phyloP scores from a whole-genome alignment of 2,329 filamentous ascomycete genomes.

The Aspergillus sp. region DNA sequence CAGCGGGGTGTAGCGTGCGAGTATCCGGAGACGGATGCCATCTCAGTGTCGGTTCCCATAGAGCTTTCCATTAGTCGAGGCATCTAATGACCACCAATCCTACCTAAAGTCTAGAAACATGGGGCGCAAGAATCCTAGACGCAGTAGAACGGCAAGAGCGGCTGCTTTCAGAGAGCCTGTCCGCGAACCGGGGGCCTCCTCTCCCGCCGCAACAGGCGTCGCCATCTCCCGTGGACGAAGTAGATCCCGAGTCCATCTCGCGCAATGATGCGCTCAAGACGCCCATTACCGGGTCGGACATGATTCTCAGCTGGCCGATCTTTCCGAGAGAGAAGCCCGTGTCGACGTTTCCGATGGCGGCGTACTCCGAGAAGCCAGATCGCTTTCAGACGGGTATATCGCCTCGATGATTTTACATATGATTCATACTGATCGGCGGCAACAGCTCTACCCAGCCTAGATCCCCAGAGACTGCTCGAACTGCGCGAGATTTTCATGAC shows the following conservation, averaged over 20 bases:
- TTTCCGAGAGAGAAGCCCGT: conserved; percentile 22
- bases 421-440: too few species aligned
- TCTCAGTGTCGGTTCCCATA: conserved; percentile 19
- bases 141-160: conserved; percentile 24
- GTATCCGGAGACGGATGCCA: conserved; percentile 23
- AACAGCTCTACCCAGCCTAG: conserved; percentile 9
- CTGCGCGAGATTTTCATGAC: conserved; percentile 22
- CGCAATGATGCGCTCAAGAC: conserved; percentile 24
- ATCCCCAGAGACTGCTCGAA: conserved; percentile 19
- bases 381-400: conserved; percentile 15
- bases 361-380: conserved; percentile 23
- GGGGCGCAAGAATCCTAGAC: conserved; percentile 20
- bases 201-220: conserved; percentile 3
- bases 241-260: conserved; percentile 22
- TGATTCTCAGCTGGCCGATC: conserved; percentile 25
- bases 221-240: conserved; percentile 15
- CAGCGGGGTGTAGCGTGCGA: conserved; percentile 22
- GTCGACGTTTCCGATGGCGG: conserved; percentile 20
- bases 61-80: conserved; percentile 1
- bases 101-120: conserved; percentile 19
- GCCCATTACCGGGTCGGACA: conserved; percentile 24
- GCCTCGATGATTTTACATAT: neutral
- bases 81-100: neutral
- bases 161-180: conserved; percentile 15
- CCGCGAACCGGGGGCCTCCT: neutral